phyloP scores from a whole-genome alignment of 495 filamentous ascomycete genomes.

The Xylaria castorea region DNA sequence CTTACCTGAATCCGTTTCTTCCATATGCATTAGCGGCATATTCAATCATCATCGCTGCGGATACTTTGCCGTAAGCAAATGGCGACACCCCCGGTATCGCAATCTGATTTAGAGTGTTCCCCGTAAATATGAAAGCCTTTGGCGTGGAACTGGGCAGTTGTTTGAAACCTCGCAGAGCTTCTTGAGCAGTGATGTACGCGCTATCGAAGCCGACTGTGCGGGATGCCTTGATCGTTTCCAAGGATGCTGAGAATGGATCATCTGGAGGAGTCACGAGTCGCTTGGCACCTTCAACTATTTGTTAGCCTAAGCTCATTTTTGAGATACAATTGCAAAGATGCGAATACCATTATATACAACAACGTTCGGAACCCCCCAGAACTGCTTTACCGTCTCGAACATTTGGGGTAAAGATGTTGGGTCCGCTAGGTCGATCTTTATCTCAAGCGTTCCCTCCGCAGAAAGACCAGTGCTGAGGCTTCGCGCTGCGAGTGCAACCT shows the following conservation, averaged over 20 bases:
- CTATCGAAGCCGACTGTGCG: conserved; percentile 3
- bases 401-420: neutral
- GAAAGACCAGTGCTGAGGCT: neutral
- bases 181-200: neutral
- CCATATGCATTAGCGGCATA: neutral
- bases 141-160: neutral
- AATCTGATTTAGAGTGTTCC: conserved; percentile 5
- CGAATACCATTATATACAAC: neutral
- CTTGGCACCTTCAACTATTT: neutral
- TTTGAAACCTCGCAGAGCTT: neutral
- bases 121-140: neutral
- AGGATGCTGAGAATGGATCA: neutral
- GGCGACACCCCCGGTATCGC: neutral
- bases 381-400: neutral
- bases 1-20: neutral
- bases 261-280: neutral
- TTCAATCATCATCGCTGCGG: conserved; percentile 2
- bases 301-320: neutral
- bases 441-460: neutral
- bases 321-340: neutral
- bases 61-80: neutral
- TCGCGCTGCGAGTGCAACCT: conserved; percentile 3
- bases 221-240: neutral
- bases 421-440: neutral
- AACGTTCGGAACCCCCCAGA: neutral